These are phyloP conservation scores for Eudorina sp. DNA, from an alignment of 139 green algal genomes.

Conservation along the genomic window DNA sequence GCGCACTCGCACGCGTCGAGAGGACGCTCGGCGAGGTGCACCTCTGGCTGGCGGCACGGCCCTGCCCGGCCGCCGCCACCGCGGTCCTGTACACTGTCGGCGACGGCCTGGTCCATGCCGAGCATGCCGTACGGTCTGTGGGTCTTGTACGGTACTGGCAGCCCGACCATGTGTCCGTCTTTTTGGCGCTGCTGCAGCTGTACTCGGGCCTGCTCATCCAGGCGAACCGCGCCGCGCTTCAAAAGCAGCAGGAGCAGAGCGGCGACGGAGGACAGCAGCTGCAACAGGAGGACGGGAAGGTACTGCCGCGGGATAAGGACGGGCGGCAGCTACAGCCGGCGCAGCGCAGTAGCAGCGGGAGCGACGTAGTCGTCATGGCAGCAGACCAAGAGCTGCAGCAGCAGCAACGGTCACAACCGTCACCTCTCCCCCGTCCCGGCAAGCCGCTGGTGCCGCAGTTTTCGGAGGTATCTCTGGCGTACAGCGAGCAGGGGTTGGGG, in stretches of 20 bases:
- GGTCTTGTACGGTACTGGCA: conserved; percentile 40
- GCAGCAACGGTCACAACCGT: not conserved
- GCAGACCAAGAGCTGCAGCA: conserved; percentile 3
- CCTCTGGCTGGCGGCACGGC: not conserved
- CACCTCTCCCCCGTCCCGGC: not conserved
- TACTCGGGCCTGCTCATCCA: conserved; percentile 22
- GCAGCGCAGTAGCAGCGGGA: not conserved
- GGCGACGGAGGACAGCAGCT: not conserved
- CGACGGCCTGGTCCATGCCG: conserved; percentile 22
- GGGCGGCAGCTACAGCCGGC: not conserved
- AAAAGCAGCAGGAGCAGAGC: not conserved
- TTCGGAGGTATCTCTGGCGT: not conserved
- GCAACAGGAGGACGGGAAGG: not conserved
- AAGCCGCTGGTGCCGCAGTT: not conserved
- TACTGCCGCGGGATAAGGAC: not conserved
- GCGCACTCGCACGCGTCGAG: not conserved
- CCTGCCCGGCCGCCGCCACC: not conserved
- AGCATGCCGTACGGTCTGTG: conserved; percentile 11
- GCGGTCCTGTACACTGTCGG: conserved; percentile 23
- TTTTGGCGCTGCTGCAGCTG: conserved; percentile 43
- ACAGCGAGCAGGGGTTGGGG: not conserved
- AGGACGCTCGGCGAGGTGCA: conserved; percentile 7
- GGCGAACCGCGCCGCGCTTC: conserved; percentile 11
- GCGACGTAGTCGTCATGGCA: not conserved
- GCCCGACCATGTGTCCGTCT: conserved; percentile 21